These are phyloP conservation scores for Diutina sp. DNA, from an alignment of 1,139 yeast species.

Conservation along the genomic window DNA sequence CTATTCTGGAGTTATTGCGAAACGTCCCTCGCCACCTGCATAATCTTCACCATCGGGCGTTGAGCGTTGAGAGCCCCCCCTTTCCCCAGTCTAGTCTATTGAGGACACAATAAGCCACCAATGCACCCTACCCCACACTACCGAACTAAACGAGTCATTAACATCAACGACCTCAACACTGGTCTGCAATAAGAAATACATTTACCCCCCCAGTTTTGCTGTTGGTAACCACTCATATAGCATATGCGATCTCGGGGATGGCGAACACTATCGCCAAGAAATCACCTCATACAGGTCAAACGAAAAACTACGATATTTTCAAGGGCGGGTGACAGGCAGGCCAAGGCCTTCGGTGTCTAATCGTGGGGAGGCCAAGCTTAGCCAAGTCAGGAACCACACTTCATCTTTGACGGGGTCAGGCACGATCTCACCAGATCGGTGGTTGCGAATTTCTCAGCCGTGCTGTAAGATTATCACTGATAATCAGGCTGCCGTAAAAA, in stretches of 20 bases:
- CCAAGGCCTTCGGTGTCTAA: neutral
- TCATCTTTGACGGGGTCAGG: no score
- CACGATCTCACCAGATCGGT: no score
- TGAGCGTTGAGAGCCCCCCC: neutral
- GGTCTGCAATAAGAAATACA: no score
- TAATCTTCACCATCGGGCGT: neutral
- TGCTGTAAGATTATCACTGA: no score
- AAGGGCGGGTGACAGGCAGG: neutral
- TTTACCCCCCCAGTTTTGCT: no score
- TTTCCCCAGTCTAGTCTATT: neutral
- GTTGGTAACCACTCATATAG: neutral
- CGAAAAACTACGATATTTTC: neutral
- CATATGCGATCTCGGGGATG: neutral
- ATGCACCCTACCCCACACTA: neutral
- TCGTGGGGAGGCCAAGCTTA: neutral
- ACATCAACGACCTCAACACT: no score
- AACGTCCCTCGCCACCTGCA: neutral
- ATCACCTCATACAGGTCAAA: neutral
- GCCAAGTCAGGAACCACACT: neutral
- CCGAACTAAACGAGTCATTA: neutral
- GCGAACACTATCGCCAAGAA: neutral
- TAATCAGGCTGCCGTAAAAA: no score
- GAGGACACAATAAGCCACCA: neutral
- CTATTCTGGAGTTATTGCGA: neutral
- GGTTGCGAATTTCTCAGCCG: no score